A percentile compares a stretch with the other conserved stretches of the same genome.
Evolutionary conservation across 257 asterid genomes (phyloP).

Genomic region (Solanum pennellii): DNA sequence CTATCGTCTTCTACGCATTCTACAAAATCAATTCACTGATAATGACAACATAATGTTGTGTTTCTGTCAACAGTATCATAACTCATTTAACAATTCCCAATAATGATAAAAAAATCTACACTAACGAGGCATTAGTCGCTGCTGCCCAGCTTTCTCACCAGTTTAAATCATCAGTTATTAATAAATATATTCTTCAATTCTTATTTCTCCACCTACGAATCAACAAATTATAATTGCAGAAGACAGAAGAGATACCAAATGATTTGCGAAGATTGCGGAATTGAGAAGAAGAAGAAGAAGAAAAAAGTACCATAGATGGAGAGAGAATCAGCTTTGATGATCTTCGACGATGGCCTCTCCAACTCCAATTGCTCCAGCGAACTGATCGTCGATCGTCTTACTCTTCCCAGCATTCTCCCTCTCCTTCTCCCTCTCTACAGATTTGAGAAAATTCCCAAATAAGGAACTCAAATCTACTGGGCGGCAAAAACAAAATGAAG

Average conservation of each 20-base stretch:
- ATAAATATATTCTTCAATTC: not conserved
- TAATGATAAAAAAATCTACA: not conserved
- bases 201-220: not conserved
- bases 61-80: not conserved
- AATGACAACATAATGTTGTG: not conserved
- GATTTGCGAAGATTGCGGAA: not conserved
- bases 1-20: not conserved
- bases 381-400: conserved; percentile 40
- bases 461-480: not conserved
- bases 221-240: not conserved
- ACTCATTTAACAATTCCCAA: not conserved
- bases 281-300: no score
- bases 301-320: conserved; percentile 54
- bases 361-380: conserved; percentile 54
- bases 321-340: conserved; percentile 64
- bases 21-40: not conserved
- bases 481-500: not conserved
- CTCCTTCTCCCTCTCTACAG: not conserved
- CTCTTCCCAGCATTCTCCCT: conserved; percentile 43
- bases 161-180: not conserved
- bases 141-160: not conserved
- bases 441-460: not conserved
- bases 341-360: conserved; percentile 47
- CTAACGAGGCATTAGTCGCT: not conserved
- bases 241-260: not conserved